Evolutionary conservation across 495 filamentous ascomycete genomes (phyloP).

Genomic region (Neurospora hispaniola): DNA sequence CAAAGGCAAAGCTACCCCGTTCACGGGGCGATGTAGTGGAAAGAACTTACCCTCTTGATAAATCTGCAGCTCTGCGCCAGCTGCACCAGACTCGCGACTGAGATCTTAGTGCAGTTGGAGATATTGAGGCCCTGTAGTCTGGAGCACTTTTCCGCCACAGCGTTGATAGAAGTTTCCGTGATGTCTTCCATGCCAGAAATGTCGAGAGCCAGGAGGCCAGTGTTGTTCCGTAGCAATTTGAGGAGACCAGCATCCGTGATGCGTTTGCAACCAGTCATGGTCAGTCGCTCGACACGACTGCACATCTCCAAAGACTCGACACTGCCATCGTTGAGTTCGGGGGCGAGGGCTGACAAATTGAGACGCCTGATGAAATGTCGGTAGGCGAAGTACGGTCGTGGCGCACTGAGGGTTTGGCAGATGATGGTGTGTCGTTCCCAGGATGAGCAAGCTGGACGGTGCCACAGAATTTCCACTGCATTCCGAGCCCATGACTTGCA

Average conservation of each 20-base stretch:
- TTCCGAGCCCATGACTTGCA: slow-evolving; percentile 89
- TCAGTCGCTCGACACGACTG: slow-evolving; percentile 87
- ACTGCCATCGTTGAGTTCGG: slow-evolving; percentile 78
- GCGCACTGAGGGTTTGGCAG: slow-evolving; percentile 58
- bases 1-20: neutral
- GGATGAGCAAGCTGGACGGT: slow-evolving; percentile 78
- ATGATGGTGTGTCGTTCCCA: slow-evolving; percentile 73
- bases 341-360: slow-evolving; percentile 71
- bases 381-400: slow-evolving; percentile 71
- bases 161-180: slow-evolving; percentile 70
- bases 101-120: slow-evolving; percentile 72
- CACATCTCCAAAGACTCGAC: slow-evolving; percentile 72
- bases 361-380: slow-evolving; percentile 78
- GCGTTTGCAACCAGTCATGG: slow-evolving; percentile 78
- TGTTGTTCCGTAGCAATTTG: slow-evolving; percentile 67
- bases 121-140: slow-evolving; percentile 91
- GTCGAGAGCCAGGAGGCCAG: slow-evolving; percentile 79
- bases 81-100: slow-evolving; percentile 72
- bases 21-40: neutral
- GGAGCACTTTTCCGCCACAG: slow-evolving; percentile 70
- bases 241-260: slow-evolving; percentile 77
- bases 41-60: slow-evolving; percentile 66
- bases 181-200: slow-evolving; percentile 70
- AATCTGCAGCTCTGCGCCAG: slow-evolving; percentile 75
- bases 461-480: slow-evolving; percentile 88